Evolutionary conservation across 176 grass and related monocot genomes (phyloP).

Genomic region (Lolium rigidum): DNA sequence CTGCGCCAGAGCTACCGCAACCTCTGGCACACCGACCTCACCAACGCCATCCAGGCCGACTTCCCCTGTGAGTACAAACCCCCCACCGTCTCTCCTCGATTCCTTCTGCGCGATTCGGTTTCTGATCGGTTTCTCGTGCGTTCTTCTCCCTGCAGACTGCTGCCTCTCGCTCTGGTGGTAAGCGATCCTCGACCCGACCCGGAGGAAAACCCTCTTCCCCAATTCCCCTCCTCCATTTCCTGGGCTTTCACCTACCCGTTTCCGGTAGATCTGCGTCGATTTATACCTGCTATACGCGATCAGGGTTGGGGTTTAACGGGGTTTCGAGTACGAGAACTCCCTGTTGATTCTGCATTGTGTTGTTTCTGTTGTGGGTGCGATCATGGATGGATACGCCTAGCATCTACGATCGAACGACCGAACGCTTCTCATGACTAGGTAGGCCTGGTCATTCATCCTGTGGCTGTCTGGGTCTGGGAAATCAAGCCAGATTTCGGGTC

Average conservation of each 20-base stretch:
- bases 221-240: background rate
- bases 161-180: constrained; percentile 93
- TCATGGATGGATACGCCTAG: background rate
- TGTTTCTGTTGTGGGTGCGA: background rate
- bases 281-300: background rate
- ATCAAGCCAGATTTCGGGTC: background rate
- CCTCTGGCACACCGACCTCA: constrained; percentile 91
- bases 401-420: background rate
- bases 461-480: background rate
- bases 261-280: constrained; percentile 24
- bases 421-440: background rate
- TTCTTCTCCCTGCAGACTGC: constrained; percentile 65
- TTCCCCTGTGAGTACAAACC: constrained; percentile 60
- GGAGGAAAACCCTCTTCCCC: too few species aligned
- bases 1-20: constrained; percentile 93
- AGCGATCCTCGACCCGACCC: constrained; percentile 27
- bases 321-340: background rate
- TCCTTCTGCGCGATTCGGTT: background rate
- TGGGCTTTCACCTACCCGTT: background rate
- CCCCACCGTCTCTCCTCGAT: background rate
- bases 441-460: background rate
- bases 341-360: background rate
- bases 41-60: constrained; percentile 72
- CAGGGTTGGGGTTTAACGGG: background rate
- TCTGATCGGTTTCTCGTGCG: background rate